Evolutionary conservation across 176 grass and related monocot genomes (phyloP), one percentile per base, ranked within the genome.

Genomic region (Echinochloa phyllopogon): DNA sequence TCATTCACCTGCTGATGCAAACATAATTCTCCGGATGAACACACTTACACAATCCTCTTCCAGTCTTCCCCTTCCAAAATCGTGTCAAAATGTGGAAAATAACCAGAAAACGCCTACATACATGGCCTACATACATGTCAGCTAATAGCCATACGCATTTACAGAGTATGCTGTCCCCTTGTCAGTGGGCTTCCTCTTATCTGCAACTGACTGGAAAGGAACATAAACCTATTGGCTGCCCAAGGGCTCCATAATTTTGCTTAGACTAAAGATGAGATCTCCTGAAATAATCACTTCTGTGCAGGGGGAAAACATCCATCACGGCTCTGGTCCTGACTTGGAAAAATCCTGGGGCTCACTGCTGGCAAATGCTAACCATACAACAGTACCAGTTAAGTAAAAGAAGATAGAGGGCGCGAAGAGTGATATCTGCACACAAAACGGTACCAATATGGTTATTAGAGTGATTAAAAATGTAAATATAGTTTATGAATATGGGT

Each of bases 381-480:
- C 86, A 62, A 52, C 90, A 37, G 94, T 96, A 63, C 94, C 97
- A 8, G 92, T 96, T 69, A 99, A 80, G 84, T 99, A 99, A 80
- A 99, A 99, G 86, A 99, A 96, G 77, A 99, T 96, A 0, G 97
- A 96, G n/a, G 94, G 97, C 8, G 42, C 86, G 59, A 99, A 99
- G 49, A 99, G 90, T 27, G 97, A 99, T 80, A 99, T 62, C 94
- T 99, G 90, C 86, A 86, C 14, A 85, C 1, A 66, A 42, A 72
- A 84, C 29, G 38, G 21, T 11, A 64, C 3, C 21, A 27, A 12
- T 18, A 69, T 55, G 51, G 8, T 45, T 10, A 70, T 79, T 70
- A 84, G 60, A 81, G 69, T 5, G 29, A 21, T 64, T 45, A 50
- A 63, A 60, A 40, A 65, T 21, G 18, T 14, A 48, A 36, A 36